Evolutionary conservation across 1,139 yeast species (phyloP), one percentile per base, ranked within the genome.

Genomic region (Debaryomycetaceae sp.): DNA sequence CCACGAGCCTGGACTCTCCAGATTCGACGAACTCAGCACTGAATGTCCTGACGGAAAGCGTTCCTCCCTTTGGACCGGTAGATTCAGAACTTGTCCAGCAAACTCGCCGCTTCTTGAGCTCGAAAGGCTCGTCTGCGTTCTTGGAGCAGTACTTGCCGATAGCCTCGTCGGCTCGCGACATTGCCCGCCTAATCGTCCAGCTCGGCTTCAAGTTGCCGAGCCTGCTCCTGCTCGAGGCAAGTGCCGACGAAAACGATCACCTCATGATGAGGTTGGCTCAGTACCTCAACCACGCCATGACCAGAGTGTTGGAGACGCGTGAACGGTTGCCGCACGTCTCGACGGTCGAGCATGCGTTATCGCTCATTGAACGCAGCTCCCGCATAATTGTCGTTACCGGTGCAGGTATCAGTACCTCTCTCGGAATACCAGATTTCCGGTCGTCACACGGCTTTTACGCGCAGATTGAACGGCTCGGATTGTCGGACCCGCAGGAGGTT

Each of bases 381-480:
- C 78, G 75, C 32, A 70, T 90, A 14, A 46, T 90, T 36, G 93
- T 90, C 1, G 58, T 90, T 16, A 85, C 96, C 0, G 98, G 98
- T 4, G 98, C 98, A 0, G 98, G 98, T 13, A 86, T 90, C 26
- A 83, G 95, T 13, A 87, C 96, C 4, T 75, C 87, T 22, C 58
- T 87, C 34, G 97, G 96, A 2, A 87, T 87, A 32, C 96, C 97
- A 0, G 98, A 90, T 55, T 90, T 90, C 56, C 69, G 98, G 46
- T 86, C 96, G 1, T 75, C 86, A 7, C 66, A 80, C 38, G 98
- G 98, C 26, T 73, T 90, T 35, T 90, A 90, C 52, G 67, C 85
- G 2, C 71, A 72, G 45, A 70, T 90, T 37, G 65, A 68, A 31
- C 68, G 73, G 41, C 37, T 48, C 30, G 95, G 95, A 0, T 58